Evolutionary conservation across 129 eudicot species (phyloP).

Genomic region (Pittosporum tobira): DNA sequence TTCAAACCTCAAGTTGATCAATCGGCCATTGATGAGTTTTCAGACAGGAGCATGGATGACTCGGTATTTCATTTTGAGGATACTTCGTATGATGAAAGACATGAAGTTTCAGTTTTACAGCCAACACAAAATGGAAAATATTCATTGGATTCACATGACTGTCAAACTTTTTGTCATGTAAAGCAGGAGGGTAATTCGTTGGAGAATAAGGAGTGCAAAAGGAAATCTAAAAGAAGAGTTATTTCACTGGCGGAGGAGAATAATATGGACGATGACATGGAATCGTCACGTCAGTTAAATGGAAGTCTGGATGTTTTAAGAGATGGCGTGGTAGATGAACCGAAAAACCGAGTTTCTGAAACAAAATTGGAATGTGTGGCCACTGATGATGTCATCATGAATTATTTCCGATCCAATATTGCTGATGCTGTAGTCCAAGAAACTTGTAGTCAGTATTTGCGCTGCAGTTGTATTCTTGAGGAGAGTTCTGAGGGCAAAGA

Average conservation of each 20-base stretch:
- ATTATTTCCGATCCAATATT: conserved; percentile 33
- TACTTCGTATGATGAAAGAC: conserved; percentile 9
- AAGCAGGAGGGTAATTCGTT: conserved; percentile 35
- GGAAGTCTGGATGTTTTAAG: conserved; percentile 12
- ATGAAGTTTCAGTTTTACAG: conserved; percentile 5
- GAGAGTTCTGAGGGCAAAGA: conserved; percentile 29
- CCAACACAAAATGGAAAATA: conserved; percentile 20
- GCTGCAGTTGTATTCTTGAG: conserved; percentile 37
- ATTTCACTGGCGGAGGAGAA: conserved; percentile 36
- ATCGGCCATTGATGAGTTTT: conserved; percentile 30
- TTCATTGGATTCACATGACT: conserved; percentile 7
- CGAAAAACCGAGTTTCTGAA: conserved; percentile 14
- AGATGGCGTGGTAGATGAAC: conserved; percentile 17
- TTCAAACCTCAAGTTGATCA: conserved; percentile 22
- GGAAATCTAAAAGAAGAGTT: conserved; percentile 43
- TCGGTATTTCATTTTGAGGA: conserved; percentile 17
- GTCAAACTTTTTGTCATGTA: conserved; percentile 14
- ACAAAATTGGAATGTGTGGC: conserved; percentile 5
- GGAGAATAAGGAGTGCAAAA: conserved; percentile 37
- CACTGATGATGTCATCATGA: conserved; percentile 25
- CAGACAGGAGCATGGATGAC: conserved; percentile 28
- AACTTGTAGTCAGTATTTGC: conserved; percentile 34
- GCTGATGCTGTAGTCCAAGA: conserved; percentile 45
- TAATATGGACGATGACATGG: conserved; percentile 7
- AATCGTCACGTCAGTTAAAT: conserved; percentile 12